phyloP scores from a whole-genome alignment of 768 basidiomycete species.

The Pleurotus platypus region DNA sequence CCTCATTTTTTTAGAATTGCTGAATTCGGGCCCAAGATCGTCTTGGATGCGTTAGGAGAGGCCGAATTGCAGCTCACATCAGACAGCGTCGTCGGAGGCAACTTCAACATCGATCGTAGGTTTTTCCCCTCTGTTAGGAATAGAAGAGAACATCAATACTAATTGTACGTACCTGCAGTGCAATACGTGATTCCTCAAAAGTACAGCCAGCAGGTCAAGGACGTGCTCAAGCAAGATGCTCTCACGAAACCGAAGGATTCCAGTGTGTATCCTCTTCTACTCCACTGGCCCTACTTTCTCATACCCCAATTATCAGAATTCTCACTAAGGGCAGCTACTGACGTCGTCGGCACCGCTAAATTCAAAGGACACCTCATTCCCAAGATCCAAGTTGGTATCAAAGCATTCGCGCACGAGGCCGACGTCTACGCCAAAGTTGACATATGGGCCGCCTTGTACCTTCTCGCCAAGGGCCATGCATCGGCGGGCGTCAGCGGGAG shows the following conservation, averaged over 20 bases:
- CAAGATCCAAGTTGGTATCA: neutral
- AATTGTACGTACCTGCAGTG: neutral
- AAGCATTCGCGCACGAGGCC: neutral
- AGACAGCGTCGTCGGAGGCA: neutral
- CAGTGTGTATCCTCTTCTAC: neutral
- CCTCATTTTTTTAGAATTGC: neutral
- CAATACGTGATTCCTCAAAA: neutral
- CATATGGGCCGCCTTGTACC: neutral
- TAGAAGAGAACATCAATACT: neutral
- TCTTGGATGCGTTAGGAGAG: neutral
- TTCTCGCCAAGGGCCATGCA: neutral
- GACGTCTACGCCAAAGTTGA: neutral
- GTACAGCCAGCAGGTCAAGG: neutral
- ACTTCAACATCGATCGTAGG: neutral
- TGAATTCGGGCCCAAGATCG: neutral
- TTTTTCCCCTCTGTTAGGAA: neutral
- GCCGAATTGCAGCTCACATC: neutral
- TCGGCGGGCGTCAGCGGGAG: neutral
- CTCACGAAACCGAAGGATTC: neutral
- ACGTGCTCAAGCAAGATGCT: neutral
- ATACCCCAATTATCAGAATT: neutral
- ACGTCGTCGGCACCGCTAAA: neutral
- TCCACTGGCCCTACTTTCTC: neutral
- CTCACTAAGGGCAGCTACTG: neutral
- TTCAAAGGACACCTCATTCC: neutral